Evolutionary conservation across 169 alveolate species (phyloP).

Genomic region (Plasmodium falciparum): DNA sequence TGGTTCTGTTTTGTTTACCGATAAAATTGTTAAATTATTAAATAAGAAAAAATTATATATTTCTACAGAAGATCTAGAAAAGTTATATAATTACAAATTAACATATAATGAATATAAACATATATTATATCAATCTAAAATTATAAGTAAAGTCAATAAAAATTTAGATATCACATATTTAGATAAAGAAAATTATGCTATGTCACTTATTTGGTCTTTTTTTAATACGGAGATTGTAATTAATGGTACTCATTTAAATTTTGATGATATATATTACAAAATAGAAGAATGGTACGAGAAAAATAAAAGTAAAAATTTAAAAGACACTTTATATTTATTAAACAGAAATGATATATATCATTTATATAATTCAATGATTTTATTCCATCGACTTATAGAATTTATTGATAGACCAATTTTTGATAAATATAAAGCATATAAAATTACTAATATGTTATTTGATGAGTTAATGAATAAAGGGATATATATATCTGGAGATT

Average conservation of each 20-base stretch:
- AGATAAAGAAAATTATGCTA: constrained; percentile 44
- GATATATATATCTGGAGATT: constrained; percentile 72
- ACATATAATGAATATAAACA: constrained; percentile 54
- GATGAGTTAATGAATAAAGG: constrained; percentile 44
- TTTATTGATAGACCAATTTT: constrained; percentile 40
- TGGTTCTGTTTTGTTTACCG: constrained; percentile 37
- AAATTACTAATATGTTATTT: constrained; percentile 57
- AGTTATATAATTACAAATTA: constrained; percentile 9
- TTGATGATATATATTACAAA: constrained; percentile 54
- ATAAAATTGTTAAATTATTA: neutral
- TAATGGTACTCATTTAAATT: constrained; percentile 26
- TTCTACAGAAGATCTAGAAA: constrained; percentile 16
- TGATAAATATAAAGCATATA: constrained; percentile 51
- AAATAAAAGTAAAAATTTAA: constrained; percentile 10
- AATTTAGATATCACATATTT: neutral
- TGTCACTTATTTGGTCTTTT: constrained; percentile 57
- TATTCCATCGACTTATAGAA: constrained; percentile 51
- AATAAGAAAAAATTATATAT: constrained; percentile 28
- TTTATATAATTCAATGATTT: constrained; percentile 41
- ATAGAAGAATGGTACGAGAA: constrained; percentile 3
- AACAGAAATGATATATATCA: constrained; percentile 49
- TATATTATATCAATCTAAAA: constrained; percentile 14
- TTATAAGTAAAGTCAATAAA: constrained; percentile 14
- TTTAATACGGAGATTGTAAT: constrained; percentile 42
- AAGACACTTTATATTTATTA: constrained; percentile 10